Evolutionary conservation across 1,139 yeast species (phyloP), one percentile per base, ranked within the genome.

Genomic region (Kodamaea anthophila): DNA sequence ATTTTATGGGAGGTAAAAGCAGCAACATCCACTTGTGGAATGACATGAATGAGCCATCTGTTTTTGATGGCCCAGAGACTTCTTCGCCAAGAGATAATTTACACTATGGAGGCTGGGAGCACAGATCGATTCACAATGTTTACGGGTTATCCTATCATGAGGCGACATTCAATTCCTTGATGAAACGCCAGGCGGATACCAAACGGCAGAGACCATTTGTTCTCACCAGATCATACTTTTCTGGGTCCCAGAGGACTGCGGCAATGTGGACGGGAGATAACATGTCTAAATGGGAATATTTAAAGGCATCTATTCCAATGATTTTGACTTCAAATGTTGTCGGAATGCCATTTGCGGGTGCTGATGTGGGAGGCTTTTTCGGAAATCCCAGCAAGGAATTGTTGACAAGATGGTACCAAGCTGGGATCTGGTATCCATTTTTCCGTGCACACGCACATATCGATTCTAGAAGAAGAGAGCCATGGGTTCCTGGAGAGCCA

Each of bases 181-280:
- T 56, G 12, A 58, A 65, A 19, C 66, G 94, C 35, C 69, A 68
- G 38, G 43, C 45, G 2, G 44, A 58, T 7, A 63, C 67, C 5
- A 51, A 62, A 28, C 60, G 74, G 34, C 63, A 64, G 39, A 70
- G 98, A 37, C 98, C 98, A 5, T 91, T 93, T 47, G 61, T 91
- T n/a, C 67, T 91, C 30, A 86, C 98, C 0, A 65, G 99, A 39
- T 69, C 96, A 0, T 88, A 72, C 52, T 88, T 69, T 53, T 74
- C 97, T 1, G 98, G 99, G 0, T 84, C 96, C 4, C 97, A 91
- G 55, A 69, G 91, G 42, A 67, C 91, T 0, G 81, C 93, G 0
- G 96, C 97, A 1, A 80, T 84, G 75, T 93, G 98, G 99, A 86
- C 96, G 1, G 99, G 99, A 25, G 99, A 91, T 54, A 91, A 88